Percentiles rank a stretch among this genome's conserved stretches.
phyloP scores from a whole-genome alignment of 164 flowering plant genomes.

The Kingdonia uniflora region DNA sequence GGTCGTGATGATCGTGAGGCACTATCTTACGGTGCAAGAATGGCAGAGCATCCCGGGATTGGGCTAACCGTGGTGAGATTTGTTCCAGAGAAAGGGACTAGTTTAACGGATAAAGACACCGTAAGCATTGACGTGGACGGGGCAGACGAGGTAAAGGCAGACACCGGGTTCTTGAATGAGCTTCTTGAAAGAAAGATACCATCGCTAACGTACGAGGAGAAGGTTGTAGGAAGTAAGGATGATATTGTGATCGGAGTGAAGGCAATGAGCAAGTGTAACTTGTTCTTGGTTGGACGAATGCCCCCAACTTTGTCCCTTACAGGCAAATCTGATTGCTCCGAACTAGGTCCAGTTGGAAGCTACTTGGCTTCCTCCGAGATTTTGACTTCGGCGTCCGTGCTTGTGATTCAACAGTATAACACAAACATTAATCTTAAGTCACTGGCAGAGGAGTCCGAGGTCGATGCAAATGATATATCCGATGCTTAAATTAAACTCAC shows the following conservation, averaged over 20 bases:
- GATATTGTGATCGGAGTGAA: constrained; percentile 17
- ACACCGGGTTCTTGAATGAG: constrained; percentile 13
- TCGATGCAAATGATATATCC: too few species aligned
- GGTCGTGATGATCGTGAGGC: constrained; percentile 43
- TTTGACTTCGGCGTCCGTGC: constrained; percentile 11
- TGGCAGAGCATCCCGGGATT: constrained; percentile 52
- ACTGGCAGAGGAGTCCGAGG: too few species aligned
- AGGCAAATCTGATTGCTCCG: constrained; percentile 26
- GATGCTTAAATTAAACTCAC: too few species aligned
- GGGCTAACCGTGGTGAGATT: constrained; percentile 24
- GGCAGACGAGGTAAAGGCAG: constrained; percentile 7
- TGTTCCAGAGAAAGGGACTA: constrained; percentile 8
- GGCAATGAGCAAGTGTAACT: constrained; percentile 23
- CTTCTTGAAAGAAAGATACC: not conserved
- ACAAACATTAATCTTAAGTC: not conserved
- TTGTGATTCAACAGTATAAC: constrained; percentile 16
- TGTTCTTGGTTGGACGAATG: constrained; percentile 40
- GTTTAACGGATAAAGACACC: not conserved
- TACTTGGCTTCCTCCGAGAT: constrained; percentile 28
- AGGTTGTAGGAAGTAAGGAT: constrained; percentile 13
- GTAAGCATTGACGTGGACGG: not conserved
- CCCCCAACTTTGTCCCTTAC: constrained; percentile 14
- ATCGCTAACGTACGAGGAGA: constrained; percentile 22
- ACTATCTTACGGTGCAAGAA: constrained; percentile 27
- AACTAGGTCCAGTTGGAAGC: constrained; percentile 38